Evolutionary conservation across 2,329 filamentous ascomycete genomes (phyloP).

Genomic region (Aspergillus quadrilineatus): DNA sequence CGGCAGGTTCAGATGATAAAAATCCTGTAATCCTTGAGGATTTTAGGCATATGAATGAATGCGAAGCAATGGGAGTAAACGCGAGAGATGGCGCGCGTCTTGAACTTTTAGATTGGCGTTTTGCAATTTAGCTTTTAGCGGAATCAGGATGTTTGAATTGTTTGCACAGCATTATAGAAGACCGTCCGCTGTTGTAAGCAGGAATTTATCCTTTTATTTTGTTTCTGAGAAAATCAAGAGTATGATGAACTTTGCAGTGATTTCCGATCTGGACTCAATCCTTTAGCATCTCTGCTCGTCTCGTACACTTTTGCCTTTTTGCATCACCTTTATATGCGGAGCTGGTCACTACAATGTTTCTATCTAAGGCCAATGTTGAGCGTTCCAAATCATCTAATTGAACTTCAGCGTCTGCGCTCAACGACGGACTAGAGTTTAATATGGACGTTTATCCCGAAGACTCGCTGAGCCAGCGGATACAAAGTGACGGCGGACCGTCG

Average conservation of each 20-base stretch:
- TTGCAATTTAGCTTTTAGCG: background rate
- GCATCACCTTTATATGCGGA: background rate
- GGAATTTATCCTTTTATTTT: background rate
- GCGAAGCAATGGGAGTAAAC: constrained; percentile 1
- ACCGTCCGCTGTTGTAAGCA: too few species aligned
- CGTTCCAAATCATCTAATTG: background rate
- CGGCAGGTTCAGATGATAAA: too few species aligned
- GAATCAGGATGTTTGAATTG: constrained; percentile 18
- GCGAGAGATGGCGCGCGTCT: constrained; percentile 11
- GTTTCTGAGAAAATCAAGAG: too few species aligned
- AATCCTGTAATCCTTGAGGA: background rate
- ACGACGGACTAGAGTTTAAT: too few species aligned
- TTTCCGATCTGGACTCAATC: too few species aligned
- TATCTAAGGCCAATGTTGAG: background rate
- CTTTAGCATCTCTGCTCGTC: too few species aligned
- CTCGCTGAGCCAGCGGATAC: constrained; percentile 13
- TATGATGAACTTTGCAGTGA: too few species aligned
- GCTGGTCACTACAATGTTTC: constrained; percentile 2
- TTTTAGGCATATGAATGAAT: background rate
- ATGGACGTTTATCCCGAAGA: background rate
- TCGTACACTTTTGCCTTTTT: too few species aligned
- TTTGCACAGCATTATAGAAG: constrained; percentile 15
- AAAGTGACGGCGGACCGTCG: constrained; percentile 14
- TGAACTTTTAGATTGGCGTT: background rate
- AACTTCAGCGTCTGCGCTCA: background rate